Evolutionary conservation across 345 rosid species (phyloP).

Genomic region (Stellera chamaejasme): DNA sequence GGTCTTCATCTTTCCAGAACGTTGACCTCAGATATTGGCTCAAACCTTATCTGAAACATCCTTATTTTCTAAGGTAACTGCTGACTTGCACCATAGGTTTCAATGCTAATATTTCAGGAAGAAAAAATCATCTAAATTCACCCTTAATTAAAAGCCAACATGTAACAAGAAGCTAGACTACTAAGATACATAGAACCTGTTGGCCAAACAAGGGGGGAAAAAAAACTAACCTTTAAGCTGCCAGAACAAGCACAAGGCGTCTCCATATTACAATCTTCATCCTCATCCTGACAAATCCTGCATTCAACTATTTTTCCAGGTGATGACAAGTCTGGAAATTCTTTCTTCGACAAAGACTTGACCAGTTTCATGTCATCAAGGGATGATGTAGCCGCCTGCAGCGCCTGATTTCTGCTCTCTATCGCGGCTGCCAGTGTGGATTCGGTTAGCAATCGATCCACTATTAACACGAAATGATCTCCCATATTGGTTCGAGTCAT

Average conservation of each 20-base stretch:
- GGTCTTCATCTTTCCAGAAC: neutral
- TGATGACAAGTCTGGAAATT: slow-evolving; percentile 34
- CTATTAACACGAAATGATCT: slow-evolving; percentile 86
- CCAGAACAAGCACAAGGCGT: slow-evolving; percentile 86
- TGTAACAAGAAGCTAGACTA: no score
- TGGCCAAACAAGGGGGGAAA: neutral
- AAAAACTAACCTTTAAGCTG: slow-evolving; percentile 66
- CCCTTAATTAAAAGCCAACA: no score
- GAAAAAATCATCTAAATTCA: no score
- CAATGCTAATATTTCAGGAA: no score
- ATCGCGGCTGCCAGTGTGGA: slow-evolving; percentile 77
- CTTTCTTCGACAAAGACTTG: slow-evolving; percentile 20
- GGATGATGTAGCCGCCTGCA: slow-evolving; percentile 29
- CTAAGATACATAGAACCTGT: neutral
- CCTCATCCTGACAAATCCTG: slow-evolving; percentile 94
- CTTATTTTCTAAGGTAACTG: neutral
- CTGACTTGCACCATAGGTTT: no score
- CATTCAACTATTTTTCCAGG: slow-evolving; percentile 61
- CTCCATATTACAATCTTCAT: slow-evolving; percentile 79
- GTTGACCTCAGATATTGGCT: neutral
- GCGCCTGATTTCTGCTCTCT: slow-evolving; percentile 49
- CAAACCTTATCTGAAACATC: neutral
- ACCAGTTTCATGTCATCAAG: slow-evolving; percentile 24
- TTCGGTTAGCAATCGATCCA: slow-evolving; percentile 82
- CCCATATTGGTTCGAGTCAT: slow-evolving; percentile 42